These are phyloP conservation scores for Phoma sp. DNA, from an alignment of 2,329 filamentous ascomycete species.

Conservation along the genomic window DNA sequence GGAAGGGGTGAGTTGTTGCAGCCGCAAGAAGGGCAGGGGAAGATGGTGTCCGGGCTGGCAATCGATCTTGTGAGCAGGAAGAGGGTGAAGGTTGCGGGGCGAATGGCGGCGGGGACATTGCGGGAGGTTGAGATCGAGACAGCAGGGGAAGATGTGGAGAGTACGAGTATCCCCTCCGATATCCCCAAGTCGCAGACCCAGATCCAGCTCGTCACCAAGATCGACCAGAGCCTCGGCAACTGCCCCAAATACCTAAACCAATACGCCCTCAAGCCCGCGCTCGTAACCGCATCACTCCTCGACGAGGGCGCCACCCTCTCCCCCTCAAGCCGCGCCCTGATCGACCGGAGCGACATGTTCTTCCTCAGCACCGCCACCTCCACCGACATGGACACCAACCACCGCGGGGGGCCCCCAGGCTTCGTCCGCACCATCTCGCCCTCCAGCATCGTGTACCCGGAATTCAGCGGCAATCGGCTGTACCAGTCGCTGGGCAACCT, in stretches of 20 bases:
- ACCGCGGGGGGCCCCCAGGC: constrained; percentile 75
- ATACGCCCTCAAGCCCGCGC: constrained; percentile 65
- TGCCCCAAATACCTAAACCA: constrained; percentile 88
- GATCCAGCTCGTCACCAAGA: constrained; percentile 68
- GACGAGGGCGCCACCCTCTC: constrained; percentile 58
- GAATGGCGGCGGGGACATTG: constrained; percentile 69
- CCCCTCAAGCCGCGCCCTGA: constrained; percentile 61
- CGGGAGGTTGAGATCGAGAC: constrained; percentile 40
- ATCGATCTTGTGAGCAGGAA: constrained; percentile 71
- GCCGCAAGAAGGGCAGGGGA: constrained; percentile 29
- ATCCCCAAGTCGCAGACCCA: constrained; percentile 37
- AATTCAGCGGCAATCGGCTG: constrained; percentile 82
- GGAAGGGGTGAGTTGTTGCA: neutral
- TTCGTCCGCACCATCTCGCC: constrained; percentile 74
- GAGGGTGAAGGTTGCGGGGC: constrained; percentile 75
- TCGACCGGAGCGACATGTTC: constrained; percentile 73
- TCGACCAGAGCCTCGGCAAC: constrained; percentile 77
- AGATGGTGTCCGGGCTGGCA: constrained; percentile 66
- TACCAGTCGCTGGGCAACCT: constrained; percentile 87
- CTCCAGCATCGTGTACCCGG: constrained; percentile 72
- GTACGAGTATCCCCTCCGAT: neutral
- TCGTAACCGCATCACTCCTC: constrained; percentile 60
- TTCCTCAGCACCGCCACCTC: constrained; percentile 73
- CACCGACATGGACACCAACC: constrained; percentile 80
- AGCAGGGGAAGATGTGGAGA: constrained; percentile 25